Base-by-base conservation (phyloP, 805 yeast species). In the Ogataea haglerorum region DNA sequence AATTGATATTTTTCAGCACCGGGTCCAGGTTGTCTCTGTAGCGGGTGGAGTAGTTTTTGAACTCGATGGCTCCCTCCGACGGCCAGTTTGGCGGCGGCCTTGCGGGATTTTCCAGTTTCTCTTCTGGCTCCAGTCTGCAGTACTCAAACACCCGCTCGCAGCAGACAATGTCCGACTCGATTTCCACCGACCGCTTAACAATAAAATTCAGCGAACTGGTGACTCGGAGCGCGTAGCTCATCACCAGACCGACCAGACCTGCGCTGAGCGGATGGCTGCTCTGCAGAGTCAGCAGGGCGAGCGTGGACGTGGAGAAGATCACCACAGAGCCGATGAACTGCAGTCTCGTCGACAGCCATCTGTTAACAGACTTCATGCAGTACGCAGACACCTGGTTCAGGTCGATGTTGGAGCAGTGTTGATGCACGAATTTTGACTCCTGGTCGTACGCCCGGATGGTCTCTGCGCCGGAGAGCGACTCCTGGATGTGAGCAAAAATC, bases 61-160 rank as follows among this genome's bases (percentile, higher is more conserved):
- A 78, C 15, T 58, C 58, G 17, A 81, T 66, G 0, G 58, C 49
- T 22, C 87, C 87, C 10, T 67, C 39, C 3, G 54, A 42, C 6
- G 87, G 88, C 86, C 88, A 81, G 8, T 56, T 50, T 10, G 47
- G 45, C 4, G 67, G 61, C 1, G 82, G 80, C 1, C 30, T 30
- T 7, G 46, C 32, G 73, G 55, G 73, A 14, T 21, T 22, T 51
- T 53, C 8, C 2, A 34, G 33, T 38, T 73, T 65, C 19, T 67
- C 96, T 66, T 91, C 99, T 15, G 89, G 73, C 24, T 69, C 65
- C 46, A 93, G 69, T n/a, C 67, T 63, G 26, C 95, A 77, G 62
- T 90, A 91, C 62, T 91, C 99, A 64, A 86, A 72, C 39, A 91
- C 81, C 67, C 99, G 81, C 69, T 91, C 99, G 32, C 95, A 96